Conservation (phyloP, 73 alveolate genomes). For the Symbiodinium natans region DNA sequence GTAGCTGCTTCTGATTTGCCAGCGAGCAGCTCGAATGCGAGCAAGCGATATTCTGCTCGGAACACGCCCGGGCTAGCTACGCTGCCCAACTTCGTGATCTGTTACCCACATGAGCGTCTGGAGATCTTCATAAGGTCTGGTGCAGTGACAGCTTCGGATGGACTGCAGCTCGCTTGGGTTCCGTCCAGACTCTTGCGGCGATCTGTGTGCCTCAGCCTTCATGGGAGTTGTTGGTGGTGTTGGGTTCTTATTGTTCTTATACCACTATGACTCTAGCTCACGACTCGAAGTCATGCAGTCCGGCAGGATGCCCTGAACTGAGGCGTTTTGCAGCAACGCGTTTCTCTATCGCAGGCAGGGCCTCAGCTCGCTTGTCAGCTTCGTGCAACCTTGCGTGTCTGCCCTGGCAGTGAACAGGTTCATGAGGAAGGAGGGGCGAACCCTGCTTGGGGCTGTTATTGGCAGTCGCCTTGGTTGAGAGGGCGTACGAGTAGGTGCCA, state of each 20-base stretch:
- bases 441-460: neutral
- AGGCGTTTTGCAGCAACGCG: neutral
- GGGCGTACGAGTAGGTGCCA: too few relatives aligned
- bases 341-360: neutral
- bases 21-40: too few relatives aligned
- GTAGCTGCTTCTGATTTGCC: too few relatives aligned
- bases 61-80: too few relatives aligned
- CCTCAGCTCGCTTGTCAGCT: neutral
- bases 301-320: neutral
- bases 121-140: slow-evolving; percentile 22
- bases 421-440: neutral
- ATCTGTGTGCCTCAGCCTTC: neutral
- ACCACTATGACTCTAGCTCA: too few relatives aligned
- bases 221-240: neutral
- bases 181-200: slow-evolving; percentile 20
- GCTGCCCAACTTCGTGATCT: too few relatives aligned
- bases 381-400: too few relatives aligned
- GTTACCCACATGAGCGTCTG: too few relatives aligned
- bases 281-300: neutral
- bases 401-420: neutral
- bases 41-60: too few relatives aligned
- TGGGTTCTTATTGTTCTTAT: too few relatives aligned
- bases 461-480: neutral
- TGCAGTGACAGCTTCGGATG: slow-evolving; percentile 36
- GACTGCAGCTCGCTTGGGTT: slow-evolving; percentile 7